Percentiles rank a stretch among this genome's conserved stretches.
These are phyloP conservation scores for Rhexocercosporidium sp. DNA, from an alignment of 2,329 filamentous ascomycete species.

Conservation along the genomic window DNA sequence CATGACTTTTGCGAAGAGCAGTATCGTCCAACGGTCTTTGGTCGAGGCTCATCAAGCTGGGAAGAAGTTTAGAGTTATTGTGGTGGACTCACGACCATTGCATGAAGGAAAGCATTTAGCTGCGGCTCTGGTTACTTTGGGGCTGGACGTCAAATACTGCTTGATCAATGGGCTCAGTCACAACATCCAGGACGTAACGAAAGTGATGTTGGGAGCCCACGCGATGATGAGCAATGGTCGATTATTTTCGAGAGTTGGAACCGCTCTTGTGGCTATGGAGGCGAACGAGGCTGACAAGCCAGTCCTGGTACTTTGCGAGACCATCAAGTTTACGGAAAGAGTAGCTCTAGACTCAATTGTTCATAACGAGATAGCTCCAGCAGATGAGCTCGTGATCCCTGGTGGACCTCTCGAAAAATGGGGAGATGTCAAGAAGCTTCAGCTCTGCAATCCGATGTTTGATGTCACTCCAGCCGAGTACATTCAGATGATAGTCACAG, in stretches of 20 bases:
- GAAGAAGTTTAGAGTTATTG: conserved; percentile 79
- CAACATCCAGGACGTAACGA: conserved; percentile 66
- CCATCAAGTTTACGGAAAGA: conserved; percentile 90
- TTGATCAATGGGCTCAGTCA: conserved; percentile 79
- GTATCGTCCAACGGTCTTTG: conserved; percentile 83
- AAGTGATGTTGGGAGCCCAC: conserved; percentile 83
- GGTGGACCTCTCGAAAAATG: conserved; percentile 54
- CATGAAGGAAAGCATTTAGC: conserved; percentile 76
- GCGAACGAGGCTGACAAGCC: conserved; percentile 77
- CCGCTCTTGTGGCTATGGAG: conserved; percentile 83
- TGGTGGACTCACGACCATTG: conserved; percentile 78
- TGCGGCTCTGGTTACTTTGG: conserved; percentile 67
- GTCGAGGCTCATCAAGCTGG: conserved; percentile 72
- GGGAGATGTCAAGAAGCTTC: conserved; percentile 63
- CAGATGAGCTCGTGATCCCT: conserved; percentile 63
- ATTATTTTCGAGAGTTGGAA: conserved; percentile 86
- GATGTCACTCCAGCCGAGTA: conserved; percentile 90
- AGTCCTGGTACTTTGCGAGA: conserved; percentile 90
- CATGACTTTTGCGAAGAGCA: conserved; percentile 85
- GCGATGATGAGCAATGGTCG: conserved; percentile 95
- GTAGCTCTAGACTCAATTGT: conserved; percentile 92
- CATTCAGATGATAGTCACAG: conserved; percentile 87
- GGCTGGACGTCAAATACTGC: conserved; percentile 80
- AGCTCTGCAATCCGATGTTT: conserved; percentile 79
- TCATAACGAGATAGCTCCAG: conserved; percentile 86